Evolutionary conservation across 2,329 filamentous ascomycete species (phyloP).

Genomic region (Fusarium xylarioides): DNA sequence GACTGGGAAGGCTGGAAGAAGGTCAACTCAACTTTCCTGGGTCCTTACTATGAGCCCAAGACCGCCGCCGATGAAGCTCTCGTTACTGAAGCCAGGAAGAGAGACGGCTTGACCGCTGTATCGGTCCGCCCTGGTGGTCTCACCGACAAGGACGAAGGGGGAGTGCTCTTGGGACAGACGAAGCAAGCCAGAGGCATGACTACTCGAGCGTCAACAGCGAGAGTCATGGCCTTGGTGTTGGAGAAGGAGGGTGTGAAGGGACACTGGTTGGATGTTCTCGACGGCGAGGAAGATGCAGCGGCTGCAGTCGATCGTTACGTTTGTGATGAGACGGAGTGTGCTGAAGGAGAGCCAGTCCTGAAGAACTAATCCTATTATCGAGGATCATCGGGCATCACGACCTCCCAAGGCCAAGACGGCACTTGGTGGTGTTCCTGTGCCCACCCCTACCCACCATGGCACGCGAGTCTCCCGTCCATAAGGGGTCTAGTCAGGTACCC

Average conservation of each 20-base stretch:
- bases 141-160: constrained; percentile 56
- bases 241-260: constrained; percentile 54
- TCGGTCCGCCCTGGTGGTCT: constrained; percentile 59
- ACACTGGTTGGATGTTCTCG: constrained; percentile 61
- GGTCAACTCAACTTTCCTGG: constrained; percentile 52
- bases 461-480: not conserved
- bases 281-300: constrained; percentile 55
- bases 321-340: constrained; percentile 35
- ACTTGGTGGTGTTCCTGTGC: not conserved
- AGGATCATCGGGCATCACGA: not conserved
- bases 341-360: constrained; percentile 36
- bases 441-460: not conserved
- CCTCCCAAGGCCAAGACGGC: not conserved
- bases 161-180: constrained; percentile 54
- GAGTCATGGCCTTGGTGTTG: constrained; percentile 58
- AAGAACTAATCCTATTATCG: constrained; percentile 5
- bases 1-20: constrained; percentile 53
- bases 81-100: constrained; percentile 53
- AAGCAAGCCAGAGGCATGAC: constrained; percentile 50
- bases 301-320: constrained; percentile 36
- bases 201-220: constrained; percentile 65
- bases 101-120: constrained; percentile 53
- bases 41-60: constrained; percentile 64
- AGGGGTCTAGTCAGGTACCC: not conserved
- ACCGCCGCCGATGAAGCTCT: constrained; percentile 63